A percentile compares a stretch with the other conserved stretches of the same genome.
Evolutionary conservation across 176 grass and related monocot genomes (phyloP).

Genomic region (Ensete ventricosum): DNA sequence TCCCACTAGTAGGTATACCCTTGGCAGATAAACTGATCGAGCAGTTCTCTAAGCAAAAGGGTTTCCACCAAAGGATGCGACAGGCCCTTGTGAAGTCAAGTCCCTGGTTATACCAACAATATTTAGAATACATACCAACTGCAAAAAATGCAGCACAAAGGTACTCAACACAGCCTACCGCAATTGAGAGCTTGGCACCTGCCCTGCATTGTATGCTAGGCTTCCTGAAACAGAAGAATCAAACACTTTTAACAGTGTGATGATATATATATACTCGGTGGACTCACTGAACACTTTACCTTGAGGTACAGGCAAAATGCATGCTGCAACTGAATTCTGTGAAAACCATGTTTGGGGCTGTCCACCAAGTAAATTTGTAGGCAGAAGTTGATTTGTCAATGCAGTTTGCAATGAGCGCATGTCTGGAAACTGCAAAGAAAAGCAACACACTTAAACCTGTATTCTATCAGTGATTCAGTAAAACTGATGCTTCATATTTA

Average conservation of each 20-base stretch:
- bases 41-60: constrained; percentile 53
- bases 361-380: constrained; percentile 35
- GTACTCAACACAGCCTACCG: constrained; percentile 27
- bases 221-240: constrained; percentile 34
- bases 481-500: no score
- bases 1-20: neutral
- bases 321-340: constrained; percentile 27
- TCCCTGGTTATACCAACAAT: constrained; percentile 38
- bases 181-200: constrained; percentile 37
- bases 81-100: constrained; percentile 23
- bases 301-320: constrained; percentile 31
- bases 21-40: neutral
- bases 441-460: no score
- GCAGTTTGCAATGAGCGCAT: constrained; percentile 35
- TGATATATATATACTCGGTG: neutral
- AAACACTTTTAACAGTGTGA: neutral
- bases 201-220: constrained; percentile 30
- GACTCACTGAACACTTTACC: constrained; percentile 31
- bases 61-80: constrained; percentile 43
- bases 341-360: constrained; percentile 56
- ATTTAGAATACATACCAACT: neutral
- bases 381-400: constrained; percentile 35
- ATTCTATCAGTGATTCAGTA: no score
- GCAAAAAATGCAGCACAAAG: constrained; percentile 19
- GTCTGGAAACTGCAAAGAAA: constrained; percentile 50